Evolutionary conservation across 345 rosid species (phyloP).

Genomic region (Passiflora organensis): DNA sequence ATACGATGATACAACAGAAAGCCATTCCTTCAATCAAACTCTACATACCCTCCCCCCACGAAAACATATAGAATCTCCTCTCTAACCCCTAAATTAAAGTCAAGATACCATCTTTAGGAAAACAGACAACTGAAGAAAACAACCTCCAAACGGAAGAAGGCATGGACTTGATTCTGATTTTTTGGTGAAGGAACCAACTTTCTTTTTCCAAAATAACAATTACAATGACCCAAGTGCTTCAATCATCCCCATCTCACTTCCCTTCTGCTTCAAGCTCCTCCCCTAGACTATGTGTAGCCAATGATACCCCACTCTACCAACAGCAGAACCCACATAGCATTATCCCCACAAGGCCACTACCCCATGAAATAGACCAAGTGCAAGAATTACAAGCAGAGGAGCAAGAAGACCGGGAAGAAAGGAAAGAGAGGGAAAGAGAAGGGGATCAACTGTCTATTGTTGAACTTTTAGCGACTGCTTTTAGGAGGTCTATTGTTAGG

Average conservation of each 20-base stretch:
- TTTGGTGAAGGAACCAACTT: constrained; percentile 26
- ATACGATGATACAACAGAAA: constrained; percentile 26
- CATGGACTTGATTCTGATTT: too few species aligned
- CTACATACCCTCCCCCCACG: constrained; percentile 35
- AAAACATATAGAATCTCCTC: constrained; percentile 12
- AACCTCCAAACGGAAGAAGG: background rate
- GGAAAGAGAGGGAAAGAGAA: constrained; percentile 24
- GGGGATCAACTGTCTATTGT: constrained; percentile 70
- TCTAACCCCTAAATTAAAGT: background rate
- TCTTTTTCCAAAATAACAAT: constrained; percentile 30
- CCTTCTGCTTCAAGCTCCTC: constrained; percentile 88
- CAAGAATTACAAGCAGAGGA: constrained; percentile 1
- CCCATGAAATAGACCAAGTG: constrained; percentile 29
- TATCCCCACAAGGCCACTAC: constrained; percentile 20
- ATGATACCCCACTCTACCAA: constrained; percentile 33
- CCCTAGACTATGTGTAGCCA: constrained; percentile 44
- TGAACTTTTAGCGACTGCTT: constrained; percentile 56
- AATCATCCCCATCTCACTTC: constrained; percentile 69
- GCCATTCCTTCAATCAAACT: constrained; percentile 76
- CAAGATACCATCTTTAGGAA: constrained; percentile 17
- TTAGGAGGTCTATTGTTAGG: constrained; percentile 73
- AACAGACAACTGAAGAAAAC: background rate
- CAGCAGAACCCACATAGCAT: constrained; percentile 30
- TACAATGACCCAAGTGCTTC: constrained; percentile 75
- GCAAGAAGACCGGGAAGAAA: constrained; percentile 12